A percentile compares a stretch with the other conserved stretches of the same genome.
Evolutionary conservation across 1,139 yeast genomes (phyloP).

Genomic region (Protomyces macrosporus): DNA sequence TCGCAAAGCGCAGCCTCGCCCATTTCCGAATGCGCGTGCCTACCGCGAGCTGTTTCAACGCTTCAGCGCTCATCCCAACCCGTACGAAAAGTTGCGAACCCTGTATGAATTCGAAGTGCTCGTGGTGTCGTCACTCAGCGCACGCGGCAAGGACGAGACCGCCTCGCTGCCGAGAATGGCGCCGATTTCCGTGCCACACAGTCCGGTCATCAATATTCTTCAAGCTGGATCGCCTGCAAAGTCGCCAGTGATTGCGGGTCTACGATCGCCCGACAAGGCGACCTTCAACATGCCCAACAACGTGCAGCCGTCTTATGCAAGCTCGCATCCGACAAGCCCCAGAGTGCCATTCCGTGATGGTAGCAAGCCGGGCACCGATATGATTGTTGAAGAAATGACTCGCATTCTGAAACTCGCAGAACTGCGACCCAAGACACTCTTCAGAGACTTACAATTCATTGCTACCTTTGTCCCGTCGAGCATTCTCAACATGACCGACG

Average conservation of each 20-base stretch:
- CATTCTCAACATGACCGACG: constrained; percentile 23
- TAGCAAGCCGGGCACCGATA: constrained; percentile 5
- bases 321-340: background rate
- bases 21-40: constrained; percentile 11
- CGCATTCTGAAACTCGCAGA: constrained; percentile 1
- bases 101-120: constrained; percentile 15
- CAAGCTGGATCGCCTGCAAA: background rate
- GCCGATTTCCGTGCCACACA: background rate
- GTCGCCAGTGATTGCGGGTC: background rate
- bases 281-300: background rate
- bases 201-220: background rate
- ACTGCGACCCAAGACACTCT: constrained; percentile 16
- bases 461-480: constrained; percentile 13
- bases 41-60: constrained; percentile 11
- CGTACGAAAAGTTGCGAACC: constrained; percentile 17
- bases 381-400: constrained; percentile 19
- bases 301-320: background rate
- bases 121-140: constrained; percentile 1
- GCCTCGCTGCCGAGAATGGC: background rate
- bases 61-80: constrained; percentile 11
- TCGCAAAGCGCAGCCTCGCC: constrained; percentile 1
- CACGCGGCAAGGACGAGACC: background rate
- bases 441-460: constrained; percentile 20
- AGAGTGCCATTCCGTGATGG: background rate
- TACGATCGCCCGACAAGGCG: background rate